Evolutionary conservation across 2,329 filamentous ascomycete genomes (phyloP).

Genomic region (Ophiocordyceps robertsii): DNA sequence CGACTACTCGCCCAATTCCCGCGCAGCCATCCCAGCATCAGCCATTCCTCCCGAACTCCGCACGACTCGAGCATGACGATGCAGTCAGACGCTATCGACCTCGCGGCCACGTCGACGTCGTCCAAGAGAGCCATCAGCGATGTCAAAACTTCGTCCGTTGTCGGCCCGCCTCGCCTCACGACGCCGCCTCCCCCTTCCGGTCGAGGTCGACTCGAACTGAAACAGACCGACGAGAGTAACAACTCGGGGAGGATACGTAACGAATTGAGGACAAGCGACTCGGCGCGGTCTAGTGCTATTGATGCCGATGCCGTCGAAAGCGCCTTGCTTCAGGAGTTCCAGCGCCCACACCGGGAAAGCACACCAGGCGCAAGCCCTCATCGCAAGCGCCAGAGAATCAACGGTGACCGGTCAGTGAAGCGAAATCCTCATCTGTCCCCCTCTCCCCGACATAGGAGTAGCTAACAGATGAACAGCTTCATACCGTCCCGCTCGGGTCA

Average conservation of each 20-base stretch:
- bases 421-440: background rate
- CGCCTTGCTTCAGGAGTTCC: conserved; percentile 37
- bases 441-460: background rate
- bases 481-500: conserved; percentile 90
- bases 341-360: conserved; percentile 35
- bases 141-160: conserved; percentile 14
- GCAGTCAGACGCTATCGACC: conserved; percentile 16
- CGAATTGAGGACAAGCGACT: conserved; percentile 20
- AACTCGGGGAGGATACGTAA: conserved; percentile 20
- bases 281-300: conserved; percentile 22
- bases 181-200: conserved; percentile 32
- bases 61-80: conserved; percentile 10
- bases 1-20: no score
- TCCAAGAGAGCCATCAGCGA: conserved; percentile 20
- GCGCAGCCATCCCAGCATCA: no score
- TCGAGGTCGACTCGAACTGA: conserved; percentile 27
- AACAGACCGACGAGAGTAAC: conserved; percentile 21
- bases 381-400: conserved; percentile 45
- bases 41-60: background rate
- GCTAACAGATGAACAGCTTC: conserved; percentile 47
- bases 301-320: conserved; percentile 37
- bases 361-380: conserved; percentile 40
- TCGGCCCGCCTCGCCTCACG: conserved; percentile 22
- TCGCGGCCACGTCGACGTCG: conserved; percentile 15
- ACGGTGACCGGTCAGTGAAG: conserved; percentile 42